Conservation (phyloP, 495 filamentous ascomycete genomes). For the Talaromyces nanjingensis region DNA sequence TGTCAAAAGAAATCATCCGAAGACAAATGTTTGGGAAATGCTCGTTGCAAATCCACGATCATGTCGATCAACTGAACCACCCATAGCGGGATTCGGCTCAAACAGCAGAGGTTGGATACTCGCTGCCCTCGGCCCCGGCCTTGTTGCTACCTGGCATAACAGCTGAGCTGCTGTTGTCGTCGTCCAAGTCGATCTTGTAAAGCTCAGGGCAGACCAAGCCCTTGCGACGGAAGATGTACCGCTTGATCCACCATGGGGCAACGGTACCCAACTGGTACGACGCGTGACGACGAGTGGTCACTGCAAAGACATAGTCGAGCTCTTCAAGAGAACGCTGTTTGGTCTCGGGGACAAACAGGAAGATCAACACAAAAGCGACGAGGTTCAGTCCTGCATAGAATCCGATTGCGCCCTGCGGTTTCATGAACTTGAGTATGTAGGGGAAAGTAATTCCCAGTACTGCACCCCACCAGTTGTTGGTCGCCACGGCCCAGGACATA, state of each 20-base stretch:
- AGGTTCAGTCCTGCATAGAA: constrained; percentile 59
- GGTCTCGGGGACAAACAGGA: constrained; percentile 58
- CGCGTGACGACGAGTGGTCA: constrained; percentile 41
- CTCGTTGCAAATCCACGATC: background rate
- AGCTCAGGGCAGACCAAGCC: constrained; percentile 30
- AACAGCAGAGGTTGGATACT: background rate
- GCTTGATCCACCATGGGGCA: constrained; percentile 48
- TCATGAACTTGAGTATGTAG: constrained; percentile 47
- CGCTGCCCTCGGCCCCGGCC: background rate
- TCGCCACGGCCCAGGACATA: constrained; percentile 68
- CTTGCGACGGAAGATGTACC: constrained; percentile 39
- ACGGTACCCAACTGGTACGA: constrained; percentile 39
- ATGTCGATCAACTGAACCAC: background rate
- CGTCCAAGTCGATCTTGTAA: constrained; percentile 26
- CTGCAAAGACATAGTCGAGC: constrained; percentile 50
- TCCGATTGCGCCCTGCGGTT: constrained; percentile 47
- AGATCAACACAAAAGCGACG: constrained; percentile 58
- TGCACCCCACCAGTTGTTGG: constrained; percentile 59
- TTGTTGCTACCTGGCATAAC: background rate
- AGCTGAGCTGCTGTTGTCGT: background rate
- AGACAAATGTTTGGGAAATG: background rate
- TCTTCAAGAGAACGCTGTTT: constrained; percentile 56
- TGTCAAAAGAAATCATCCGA: background rate
- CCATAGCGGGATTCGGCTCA: background rate
- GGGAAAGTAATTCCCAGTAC: constrained; percentile 62